Conservation (phyloP, 2,329 filamentous ascomycete genomes). For the Davidsoniella australis region DNA sequence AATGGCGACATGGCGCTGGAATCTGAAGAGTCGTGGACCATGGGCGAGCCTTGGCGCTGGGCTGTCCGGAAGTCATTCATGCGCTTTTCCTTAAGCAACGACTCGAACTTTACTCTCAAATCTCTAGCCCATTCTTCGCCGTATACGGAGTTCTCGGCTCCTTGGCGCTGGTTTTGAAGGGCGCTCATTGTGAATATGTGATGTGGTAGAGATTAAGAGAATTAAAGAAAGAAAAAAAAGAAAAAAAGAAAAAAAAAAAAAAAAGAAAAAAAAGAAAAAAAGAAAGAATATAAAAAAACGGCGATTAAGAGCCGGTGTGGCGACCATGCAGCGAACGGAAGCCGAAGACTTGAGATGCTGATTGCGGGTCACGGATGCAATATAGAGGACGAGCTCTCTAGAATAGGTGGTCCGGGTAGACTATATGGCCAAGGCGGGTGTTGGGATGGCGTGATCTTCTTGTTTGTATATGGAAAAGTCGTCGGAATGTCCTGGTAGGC, state of each 20-base stretch:
- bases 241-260: constrained; percentile 14
- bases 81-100: constrained; percentile 69
- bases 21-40: constrained; percentile 16
- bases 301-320: background rate
- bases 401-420: too few species aligned
- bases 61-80: constrained; percentile 54
- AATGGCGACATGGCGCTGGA: constrained; percentile 16
- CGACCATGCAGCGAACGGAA: too few species aligned
- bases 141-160: constrained; percentile 24
- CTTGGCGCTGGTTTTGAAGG: constrained; percentile 7
- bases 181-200: constrained; percentile 7
- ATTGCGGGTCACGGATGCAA: too few species aligned
- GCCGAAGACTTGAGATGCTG: too few species aligned
- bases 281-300: background rate
- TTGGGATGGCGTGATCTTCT: too few species aligned
- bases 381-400: too few species aligned
- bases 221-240: constrained; percentile 14
- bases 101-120: constrained; percentile 69
- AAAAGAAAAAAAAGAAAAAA: constrained; percentile 13
- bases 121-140: constrained; percentile 65
- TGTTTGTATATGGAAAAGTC: too few species aligned
- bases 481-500: too few species aligned
- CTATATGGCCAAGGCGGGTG: too few species aligned
- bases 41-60: constrained; percentile 41
- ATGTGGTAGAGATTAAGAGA: constrained; percentile 7